phyloP scores from a whole-genome alignment of 768 basidiomycete genomes.

The Cystobasidium ongulense region DNA sequence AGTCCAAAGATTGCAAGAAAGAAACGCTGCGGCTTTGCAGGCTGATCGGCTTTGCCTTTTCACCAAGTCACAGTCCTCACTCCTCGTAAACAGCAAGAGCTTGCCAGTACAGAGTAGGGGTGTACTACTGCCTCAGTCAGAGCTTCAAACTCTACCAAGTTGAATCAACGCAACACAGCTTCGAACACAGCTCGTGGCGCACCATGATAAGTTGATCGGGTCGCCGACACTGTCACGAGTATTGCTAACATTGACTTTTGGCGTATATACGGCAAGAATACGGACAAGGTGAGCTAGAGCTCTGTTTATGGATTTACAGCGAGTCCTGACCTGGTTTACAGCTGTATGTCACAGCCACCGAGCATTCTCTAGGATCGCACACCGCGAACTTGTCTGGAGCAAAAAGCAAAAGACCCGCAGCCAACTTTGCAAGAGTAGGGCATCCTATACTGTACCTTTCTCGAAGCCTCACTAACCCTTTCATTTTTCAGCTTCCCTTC shows the following conservation, averaged over 20 bases:
- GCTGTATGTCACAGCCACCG: slow-evolving; percentile 33
- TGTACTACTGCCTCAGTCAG: no score
- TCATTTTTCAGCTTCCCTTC: slow-evolving; percentile 32
- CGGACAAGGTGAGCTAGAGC: slow-evolving; percentile 1
- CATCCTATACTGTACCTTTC: background rate
- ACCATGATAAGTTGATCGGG: slow-evolving; percentile 21
- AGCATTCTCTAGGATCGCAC: slow-evolving; percentile 32
- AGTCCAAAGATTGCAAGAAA: background rate
- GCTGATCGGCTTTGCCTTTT: background rate
- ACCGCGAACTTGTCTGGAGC: slow-evolving; percentile 23
- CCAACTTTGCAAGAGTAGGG: slow-evolving; percentile 2
- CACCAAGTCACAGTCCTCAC: background rate
- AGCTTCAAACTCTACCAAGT: no score
- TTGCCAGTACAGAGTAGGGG: no score
- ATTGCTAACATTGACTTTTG: background rate
- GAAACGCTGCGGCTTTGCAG: background rate
- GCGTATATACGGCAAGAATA: slow-evolving; percentile 25
- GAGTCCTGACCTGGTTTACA: background rate
- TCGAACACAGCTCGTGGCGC: background rate
- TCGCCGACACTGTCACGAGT: background rate
- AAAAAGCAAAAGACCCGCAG: slow-evolving; percentile 16
- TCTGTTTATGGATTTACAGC: no score
- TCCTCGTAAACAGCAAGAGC: background rate
- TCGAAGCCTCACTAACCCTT: background rate
- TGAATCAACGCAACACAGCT: background rate